Base-by-base conservation (phyloP, 345 rosid species). In the Dovyalis caffra region DNA sequence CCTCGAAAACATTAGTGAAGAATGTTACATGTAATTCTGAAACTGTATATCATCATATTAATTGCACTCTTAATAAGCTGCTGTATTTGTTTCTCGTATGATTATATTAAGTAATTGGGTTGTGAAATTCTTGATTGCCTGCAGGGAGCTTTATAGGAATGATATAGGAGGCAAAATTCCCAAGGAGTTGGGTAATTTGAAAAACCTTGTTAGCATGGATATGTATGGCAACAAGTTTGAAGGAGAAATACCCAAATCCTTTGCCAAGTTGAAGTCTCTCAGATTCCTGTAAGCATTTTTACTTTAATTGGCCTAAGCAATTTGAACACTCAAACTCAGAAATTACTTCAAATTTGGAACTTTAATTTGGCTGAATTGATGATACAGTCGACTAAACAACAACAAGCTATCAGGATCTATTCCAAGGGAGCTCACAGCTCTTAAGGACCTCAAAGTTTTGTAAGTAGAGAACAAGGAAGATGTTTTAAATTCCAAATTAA, bases 101-200 rank as follows among this genome's bases (percentile, higher is more conserved):
- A 37, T 65, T 56, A 6, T 26, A 18, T 40, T 33, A 40, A 45
- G 29, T 58, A 47, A 72, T 37, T 32, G 33, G 26, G 71, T 47
- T 68, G 53, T 64, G 20, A 49, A 58, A 16, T 61, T n/a, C 32
- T 66, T 78, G 72, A 61, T 67, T 60, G 65, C 32, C 20, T 81
- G 69, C 90, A 90, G 95, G 86, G 95, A 88, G 83, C 87, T 90
- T 57, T 90, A 90, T 66, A 77, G 74, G 73, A 90, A 88, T 76
- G 79, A 67, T 20, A 76, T 90, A 8, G 40, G 77, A 33, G 91
- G 92, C 25, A 58, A 86, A 75, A 83, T 90, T 64, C 92, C 95
- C 0, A 69, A 79, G 69, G 95, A 90, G 79, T 70, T 88, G 75
- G 89, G 95, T 28, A 81, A 88, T 74, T 70, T 90, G 84, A 82